These are phyloP conservation scores for Hevea brasiliensis DNA, from an alignment of 345 rosid genomes.

Conservation along the genomic window DNA sequence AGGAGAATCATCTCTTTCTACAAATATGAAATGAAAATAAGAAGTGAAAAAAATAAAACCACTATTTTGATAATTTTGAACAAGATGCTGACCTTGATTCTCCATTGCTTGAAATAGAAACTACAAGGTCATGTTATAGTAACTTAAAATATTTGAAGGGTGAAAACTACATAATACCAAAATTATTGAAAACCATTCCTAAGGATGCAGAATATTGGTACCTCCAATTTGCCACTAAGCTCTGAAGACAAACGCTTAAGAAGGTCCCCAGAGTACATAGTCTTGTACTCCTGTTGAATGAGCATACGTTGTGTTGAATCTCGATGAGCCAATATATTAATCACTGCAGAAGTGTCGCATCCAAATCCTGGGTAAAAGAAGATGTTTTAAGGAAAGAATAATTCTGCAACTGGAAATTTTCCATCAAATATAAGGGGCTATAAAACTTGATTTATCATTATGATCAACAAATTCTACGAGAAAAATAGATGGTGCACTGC, in stretches of 20 bases:
- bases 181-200: neutral
- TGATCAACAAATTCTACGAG: too few relatives aligned
- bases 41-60: neutral
- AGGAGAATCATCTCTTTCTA: too few relatives aligned
- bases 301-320: conserved; percentile 55
- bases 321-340: conserved; percentile 64
- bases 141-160: neutral
- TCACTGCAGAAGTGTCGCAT: conserved; percentile 50
- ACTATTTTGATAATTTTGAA: neutral
- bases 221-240: conserved; percentile 64
- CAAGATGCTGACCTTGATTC: neutral
- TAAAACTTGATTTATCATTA: too few relatives aligned
- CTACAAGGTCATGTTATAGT: neutral
- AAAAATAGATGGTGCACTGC: too few relatives aligned
- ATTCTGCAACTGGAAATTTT: too few relatives aligned
- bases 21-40: too few relatives aligned
- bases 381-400: neutral
- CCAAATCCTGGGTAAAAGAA: conserved; percentile 47
- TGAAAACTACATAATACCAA: neutral
- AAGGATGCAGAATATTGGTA: conserved; percentile 20
- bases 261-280: conserved; percentile 49
- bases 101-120: neutral
- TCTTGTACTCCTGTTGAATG: conserved; percentile 55
- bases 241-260: conserved; percentile 53
- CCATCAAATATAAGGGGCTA: too few relatives aligned